Base-by-base conservation (phyloP, 2,329 filamentous ascomycete species). In the Ceratocystis cubensis region DNA sequence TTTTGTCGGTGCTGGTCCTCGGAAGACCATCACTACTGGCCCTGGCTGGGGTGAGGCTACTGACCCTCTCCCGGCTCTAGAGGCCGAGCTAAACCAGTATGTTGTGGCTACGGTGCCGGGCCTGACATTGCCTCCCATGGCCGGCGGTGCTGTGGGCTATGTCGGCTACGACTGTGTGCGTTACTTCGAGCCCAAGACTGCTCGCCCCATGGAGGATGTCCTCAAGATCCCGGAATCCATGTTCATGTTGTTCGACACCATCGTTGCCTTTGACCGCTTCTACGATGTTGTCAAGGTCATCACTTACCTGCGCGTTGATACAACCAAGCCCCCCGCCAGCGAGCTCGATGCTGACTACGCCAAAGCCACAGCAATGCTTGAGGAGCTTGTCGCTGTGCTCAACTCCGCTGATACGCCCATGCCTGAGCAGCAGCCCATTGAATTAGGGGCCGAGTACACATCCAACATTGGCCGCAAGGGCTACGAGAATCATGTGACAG, bases 151-250 rank as follows among this genome's bases (percentile, higher is more conserved):
- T 13, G 91, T 99, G 72, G 94, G 94, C 68, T 99, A 97, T 75
- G 91, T 97, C 5, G 92, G 92, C 65, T 99, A 99, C 74, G 94
- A 99, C 75, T 99, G 94, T 75, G 90, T 99, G 72, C 87, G 88
- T 73, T 97, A 97, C 77, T 99, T 99, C 71, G 94, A 99, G 80
- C 94, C 94, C 69, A 95, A 92, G 81, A 97, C 94, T n/a, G 87
- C 86, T 30, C 84, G 91, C 63, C 85, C 90, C 2, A 85, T 96
- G 80, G 88, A 94, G 76, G 94, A 99, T 76, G 83, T 95, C 37
- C 82, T 97, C 25, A 79, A 88, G 68, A 89, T 97, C 53, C 94
- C 94, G 0, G 94, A 99, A 80, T 92, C 90, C 68, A 80, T 97
- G 37, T 97, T 99, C 75, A 97, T 97, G 90, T 82, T 99, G 15